These are phyloP conservation scores for Colletotrichum aenigma DNA, from an alignment of 2,329 filamentous ascomycete genomes.

Conservation along the genomic window DNA sequence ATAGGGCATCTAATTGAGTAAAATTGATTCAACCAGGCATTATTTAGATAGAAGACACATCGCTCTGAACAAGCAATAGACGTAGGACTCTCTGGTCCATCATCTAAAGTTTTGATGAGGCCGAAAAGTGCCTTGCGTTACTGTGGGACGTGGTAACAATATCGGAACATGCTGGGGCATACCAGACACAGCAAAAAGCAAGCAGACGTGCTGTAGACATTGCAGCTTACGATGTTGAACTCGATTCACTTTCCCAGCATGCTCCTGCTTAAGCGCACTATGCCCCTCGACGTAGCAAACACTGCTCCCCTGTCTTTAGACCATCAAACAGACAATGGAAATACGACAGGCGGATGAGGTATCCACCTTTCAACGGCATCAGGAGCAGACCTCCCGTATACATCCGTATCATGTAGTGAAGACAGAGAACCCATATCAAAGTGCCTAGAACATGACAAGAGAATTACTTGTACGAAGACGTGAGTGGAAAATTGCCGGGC, in stretches of 20 bases:
- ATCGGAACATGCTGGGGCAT: background rate
- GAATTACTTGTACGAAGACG: background rate
- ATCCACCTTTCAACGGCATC: background rate
- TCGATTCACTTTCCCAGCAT: background rate
- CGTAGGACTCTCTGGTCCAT: rapidly evolving
- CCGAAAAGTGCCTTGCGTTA: background rate
- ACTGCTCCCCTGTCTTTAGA: background rate
- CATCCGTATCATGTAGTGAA: background rate
- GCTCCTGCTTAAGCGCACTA: background rate
- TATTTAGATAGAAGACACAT: background rate
- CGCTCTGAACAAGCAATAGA: rapidly evolving
- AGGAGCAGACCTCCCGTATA: background rate
- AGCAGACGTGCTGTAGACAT: background rate
- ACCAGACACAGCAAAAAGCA: rapidly evolving
- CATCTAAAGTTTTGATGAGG: background rate
- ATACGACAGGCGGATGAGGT: background rate
- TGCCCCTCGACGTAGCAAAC: background rate
- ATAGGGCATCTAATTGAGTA: background rate
- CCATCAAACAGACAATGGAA: background rate
- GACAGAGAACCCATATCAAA: background rate
- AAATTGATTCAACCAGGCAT: rapidly evolving
- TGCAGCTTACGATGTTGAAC: background rate
- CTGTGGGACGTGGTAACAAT: background rate
- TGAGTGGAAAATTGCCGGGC: background rate
- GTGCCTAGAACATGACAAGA: background rate